Conservation (phyloP, 2,329 filamentous ascomycete genomes). For the Ophiostoma angusticollis region DNA sequence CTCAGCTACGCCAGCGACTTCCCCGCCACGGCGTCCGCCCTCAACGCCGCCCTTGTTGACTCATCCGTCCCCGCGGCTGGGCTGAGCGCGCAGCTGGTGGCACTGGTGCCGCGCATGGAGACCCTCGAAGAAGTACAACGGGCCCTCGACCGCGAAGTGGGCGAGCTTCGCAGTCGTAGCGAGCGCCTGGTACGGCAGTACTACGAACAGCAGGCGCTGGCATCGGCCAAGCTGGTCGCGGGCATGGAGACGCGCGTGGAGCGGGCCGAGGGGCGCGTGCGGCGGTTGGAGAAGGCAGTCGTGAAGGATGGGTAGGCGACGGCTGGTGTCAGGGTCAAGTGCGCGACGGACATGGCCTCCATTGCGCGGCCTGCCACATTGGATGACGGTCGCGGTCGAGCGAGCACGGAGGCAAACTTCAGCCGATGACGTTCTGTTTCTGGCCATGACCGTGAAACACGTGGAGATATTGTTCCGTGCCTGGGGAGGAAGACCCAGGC, state of each 20-base stretch:
- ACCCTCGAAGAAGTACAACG: slow-evolving; percentile 47
- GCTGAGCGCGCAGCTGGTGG: slow-evolving; percentile 42
- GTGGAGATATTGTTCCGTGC: too few species aligned
- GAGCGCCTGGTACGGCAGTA: slow-evolving; percentile 52
- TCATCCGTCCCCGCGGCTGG: slow-evolving; percentile 43
- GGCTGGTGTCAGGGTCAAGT: too few species aligned
- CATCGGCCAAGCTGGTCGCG: slow-evolving; percentile 55
- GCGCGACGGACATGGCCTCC: too few species aligned
- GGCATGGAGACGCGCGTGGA: slow-evolving; percentile 57
- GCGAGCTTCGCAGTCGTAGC: slow-evolving; percentile 49
- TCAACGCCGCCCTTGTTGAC: slow-evolving; percentile 41
- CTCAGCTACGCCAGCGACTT: slow-evolving; percentile 44
- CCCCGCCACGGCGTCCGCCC: slow-evolving; percentile 41
- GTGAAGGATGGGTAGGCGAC: too few species aligned
- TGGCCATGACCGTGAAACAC: too few species aligned
- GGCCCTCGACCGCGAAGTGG: slow-evolving; percentile 49
- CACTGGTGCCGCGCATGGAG: slow-evolving; percentile 48
- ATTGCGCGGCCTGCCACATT: too few species aligned
- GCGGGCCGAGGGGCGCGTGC: slow-evolving; percentile 50
- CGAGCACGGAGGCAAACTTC: too few species aligned
- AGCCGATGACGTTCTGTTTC: too few species aligned
- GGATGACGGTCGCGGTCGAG: too few species aligned
- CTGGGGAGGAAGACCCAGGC: too few species aligned
- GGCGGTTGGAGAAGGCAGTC: slow-evolving; percentile 49
- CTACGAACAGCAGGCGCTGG: slow-evolving; percentile 61